Conservation (phyloP, 495 filamentous ascomycete species). For the Penicillium subrubescens region DNA sequence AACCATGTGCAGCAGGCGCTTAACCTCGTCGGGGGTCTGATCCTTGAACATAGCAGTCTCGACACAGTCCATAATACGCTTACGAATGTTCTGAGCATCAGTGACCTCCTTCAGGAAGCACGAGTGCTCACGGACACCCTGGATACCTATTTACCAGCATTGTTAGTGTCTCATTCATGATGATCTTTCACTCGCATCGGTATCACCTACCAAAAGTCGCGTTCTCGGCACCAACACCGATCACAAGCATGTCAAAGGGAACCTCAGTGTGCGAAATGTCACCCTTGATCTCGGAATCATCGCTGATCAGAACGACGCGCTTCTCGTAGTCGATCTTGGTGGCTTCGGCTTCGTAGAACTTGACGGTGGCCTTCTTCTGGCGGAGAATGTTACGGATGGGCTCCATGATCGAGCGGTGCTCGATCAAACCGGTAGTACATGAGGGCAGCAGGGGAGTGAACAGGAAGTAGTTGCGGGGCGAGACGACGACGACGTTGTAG, state of each 20-base stretch:
- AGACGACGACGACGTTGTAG: slow-evolving; percentile 96
- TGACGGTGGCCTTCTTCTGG: slow-evolving; percentile 86
- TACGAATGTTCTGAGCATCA: slow-evolving; percentile 93
- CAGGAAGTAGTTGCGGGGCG: slow-evolving; percentile 98
- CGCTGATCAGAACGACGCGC: slow-evolving; percentile 83
- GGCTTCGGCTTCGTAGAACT: slow-evolving; percentile 97
- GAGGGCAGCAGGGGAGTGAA: slow-evolving; percentile 97
- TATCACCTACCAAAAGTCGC: slow-evolving; percentile 81
- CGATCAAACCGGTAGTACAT: slow-evolving; percentile 94
- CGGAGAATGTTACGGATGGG: slow-evolving; percentile 92
- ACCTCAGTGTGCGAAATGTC: slow-evolving; percentile 82
- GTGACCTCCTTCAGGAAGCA: slow-evolving; percentile 98
- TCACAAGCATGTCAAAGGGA: slow-evolving; percentile 96
- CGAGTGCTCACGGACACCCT: slow-evolving; percentile 89
- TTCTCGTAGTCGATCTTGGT: slow-evolving; percentile 94
- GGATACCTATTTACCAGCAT: slow-evolving; percentile 61
- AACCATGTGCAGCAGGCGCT: slow-evolving; percentile 97
- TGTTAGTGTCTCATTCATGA: slow-evolving; percentile 13
- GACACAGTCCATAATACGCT: slow-evolving; percentile 99
- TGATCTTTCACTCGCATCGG: not conserved
- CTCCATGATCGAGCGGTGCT: slow-evolving; percentile 99
- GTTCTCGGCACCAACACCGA: slow-evolving; percentile 96
- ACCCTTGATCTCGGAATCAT: slow-evolving; percentile 92
- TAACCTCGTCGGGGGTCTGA: slow-evolving; percentile 83
- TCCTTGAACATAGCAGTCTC: slow-evolving; percentile 99